Evolutionary conservation across 2,329 filamentous ascomycete genomes (phyloP), one percentile per base, ranked within the genome.

Genomic region (Stachybotrys echinatus): DNA sequence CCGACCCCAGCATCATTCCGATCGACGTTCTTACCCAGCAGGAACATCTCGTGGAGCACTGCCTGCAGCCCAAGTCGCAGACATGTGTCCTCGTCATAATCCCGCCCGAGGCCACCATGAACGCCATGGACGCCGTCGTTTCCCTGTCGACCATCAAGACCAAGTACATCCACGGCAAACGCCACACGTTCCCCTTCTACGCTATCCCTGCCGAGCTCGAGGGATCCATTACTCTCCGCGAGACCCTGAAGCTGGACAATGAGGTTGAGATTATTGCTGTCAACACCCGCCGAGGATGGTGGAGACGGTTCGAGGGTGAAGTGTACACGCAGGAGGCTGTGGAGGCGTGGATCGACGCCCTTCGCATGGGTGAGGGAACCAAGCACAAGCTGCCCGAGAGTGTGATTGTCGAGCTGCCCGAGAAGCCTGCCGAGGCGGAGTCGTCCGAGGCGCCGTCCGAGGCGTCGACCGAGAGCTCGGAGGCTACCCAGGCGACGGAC

Each of bases 271-370:
- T 97, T 42, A 75, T 97, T 49, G 91, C 91, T 17, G 67, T 95
- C 52, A 96, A 96, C 67, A 87, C 82, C 27, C 90, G 92, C 61
- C 84, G 91, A 48, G 79, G 81, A 40, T 99, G 94, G 94, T 95
- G 85, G 81, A 86, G 87, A 60, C 86, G 87, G 60, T 81, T 79
- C 51, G 72, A 81, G 45, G 82, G 79, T 3, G 72, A 79, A 42
- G 19, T 14, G 38, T 84, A 83, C 42, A 81, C 79, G 49, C 63
- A 76, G 21, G 74, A 79, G 48, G 80, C 77, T 22, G 73, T 99
- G 23, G 89, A 96, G 71, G 73, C 74, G 54, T 99, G 92, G 90
- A 82, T 99, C 52, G 94, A 99, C 62, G 79, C 82, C n/a, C 90
- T 97, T 54, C 85, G 90, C 37, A 79, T 99, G 76, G 89, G 92